Percentiles rank a stretch among this genome's conserved stretches.
Conservation (phyloP, 495 filamentous ascomycete genomes). For the Aspergillus steynii region DNA sequence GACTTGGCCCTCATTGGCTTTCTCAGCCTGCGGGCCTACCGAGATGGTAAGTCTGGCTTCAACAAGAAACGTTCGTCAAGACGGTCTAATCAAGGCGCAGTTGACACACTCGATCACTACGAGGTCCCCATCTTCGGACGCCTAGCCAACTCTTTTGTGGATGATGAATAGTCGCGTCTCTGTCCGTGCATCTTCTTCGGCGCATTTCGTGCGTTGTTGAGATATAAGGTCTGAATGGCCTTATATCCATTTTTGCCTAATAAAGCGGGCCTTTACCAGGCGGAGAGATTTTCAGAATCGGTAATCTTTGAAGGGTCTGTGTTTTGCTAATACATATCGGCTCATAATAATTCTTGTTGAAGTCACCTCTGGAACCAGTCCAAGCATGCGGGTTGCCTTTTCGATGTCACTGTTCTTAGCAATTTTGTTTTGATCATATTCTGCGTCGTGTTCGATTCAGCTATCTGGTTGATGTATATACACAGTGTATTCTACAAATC, state of each 20-base stretch:
- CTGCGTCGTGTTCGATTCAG: neutral
- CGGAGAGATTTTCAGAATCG: neutral
- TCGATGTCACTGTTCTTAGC: neutral
- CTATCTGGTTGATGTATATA: neutral
- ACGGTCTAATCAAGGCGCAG: conserved; percentile 30
- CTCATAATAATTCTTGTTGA: neutral
- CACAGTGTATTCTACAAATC: neutral
- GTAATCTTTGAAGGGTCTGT: neutral
- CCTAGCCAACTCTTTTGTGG: conserved; percentile 86
- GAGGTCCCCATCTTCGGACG: conserved; percentile 80
- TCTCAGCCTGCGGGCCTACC: conserved; percentile 76
- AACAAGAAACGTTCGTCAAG: neutral
- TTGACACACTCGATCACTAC: conserved; percentile 87
- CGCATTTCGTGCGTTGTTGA: neutral
- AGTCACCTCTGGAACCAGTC: neutral
- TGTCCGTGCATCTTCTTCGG: conserved; percentile 65
- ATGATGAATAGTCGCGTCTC: conserved; percentile 79
- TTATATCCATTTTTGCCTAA: neutral
- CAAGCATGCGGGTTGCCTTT: neutral
- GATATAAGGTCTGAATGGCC: neutral
- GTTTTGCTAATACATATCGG: neutral
- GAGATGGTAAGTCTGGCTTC: conserved; percentile 61
- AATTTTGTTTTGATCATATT: neutral
- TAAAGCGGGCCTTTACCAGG: neutral
- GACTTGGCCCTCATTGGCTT: conserved; percentile 78